These are phyloP conservation scores for Aegle marmelos DNA, from an alignment of 345 rosid genomes.

Conservation along the genomic window DNA sequence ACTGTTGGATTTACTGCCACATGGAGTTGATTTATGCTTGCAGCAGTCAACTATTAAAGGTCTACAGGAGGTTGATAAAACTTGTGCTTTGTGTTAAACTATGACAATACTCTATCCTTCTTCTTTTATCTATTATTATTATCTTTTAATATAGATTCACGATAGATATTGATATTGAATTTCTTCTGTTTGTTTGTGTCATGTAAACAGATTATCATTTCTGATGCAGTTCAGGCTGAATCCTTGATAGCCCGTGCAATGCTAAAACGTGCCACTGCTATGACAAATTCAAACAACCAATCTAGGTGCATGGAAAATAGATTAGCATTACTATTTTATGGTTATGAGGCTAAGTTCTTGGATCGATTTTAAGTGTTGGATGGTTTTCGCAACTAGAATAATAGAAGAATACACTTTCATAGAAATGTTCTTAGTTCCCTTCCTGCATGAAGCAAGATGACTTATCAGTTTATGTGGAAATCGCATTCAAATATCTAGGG, in stretches of 20 bases:
- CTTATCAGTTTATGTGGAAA: background rate
- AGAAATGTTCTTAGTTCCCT: background rate
- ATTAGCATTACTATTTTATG: background rate
- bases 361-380: background rate
- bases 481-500: background rate
- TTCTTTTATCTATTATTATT: background rate
- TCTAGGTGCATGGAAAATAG: constrained; percentile 55
- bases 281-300: constrained; percentile 74
- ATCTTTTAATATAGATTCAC: background rate
- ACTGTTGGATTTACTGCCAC: constrained; percentile 55
- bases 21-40: constrained; percentile 58
- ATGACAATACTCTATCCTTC: background rate
- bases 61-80: constrained; percentile 56
- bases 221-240: constrained; percentile 58
- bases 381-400: background rate
- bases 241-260: constrained; percentile 64
- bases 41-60: constrained; percentile 73
- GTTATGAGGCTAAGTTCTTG: background rate
- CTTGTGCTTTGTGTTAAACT: background rate
- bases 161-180: constrained; percentile 11
- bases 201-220: constrained; percentile 47
- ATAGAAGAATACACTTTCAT: background rate
- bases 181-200: constrained; percentile 5
- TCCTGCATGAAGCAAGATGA: background rate
- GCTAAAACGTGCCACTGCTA: constrained; percentile 80